Conservation (phyloP, 768 basidiomycete species). For the Pleurotus platypus region DNA sequence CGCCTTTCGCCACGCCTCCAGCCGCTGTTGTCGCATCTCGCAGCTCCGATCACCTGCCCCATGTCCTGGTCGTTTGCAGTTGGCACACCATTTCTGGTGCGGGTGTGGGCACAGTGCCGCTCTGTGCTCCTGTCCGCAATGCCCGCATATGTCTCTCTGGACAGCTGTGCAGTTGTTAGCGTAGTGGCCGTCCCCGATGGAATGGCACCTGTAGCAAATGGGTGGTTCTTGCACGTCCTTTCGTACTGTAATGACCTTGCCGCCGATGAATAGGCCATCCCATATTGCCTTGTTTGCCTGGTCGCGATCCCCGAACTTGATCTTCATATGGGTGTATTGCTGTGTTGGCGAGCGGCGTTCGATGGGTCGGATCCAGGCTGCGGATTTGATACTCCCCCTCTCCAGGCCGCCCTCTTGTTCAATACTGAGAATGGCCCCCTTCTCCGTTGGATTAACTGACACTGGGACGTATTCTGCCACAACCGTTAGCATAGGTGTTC, state of each 20-base stretch:
- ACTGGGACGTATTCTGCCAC: slow-evolving; percentile 21
- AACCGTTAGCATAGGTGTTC: slow-evolving; percentile 4
- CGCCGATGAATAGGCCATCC: slow-evolving; percentile 12
- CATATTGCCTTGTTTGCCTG: slow-evolving; percentile 13
- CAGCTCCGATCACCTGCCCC: slow-evolving; percentile 22
- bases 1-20: slow-evolving; percentile 8
- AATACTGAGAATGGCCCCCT: neutral
- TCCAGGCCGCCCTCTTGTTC: slow-evolving; percentile 15
- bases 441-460: slow-evolving; percentile 8
- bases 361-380: slow-evolving; percentile 23
- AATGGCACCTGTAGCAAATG: slow-evolving; percentile 16
- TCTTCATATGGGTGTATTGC: slow-evolving; percentile 17
- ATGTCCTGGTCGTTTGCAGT: slow-evolving; percentile 23
- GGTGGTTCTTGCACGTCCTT: slow-evolving; percentile 15
- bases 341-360: slow-evolving; percentile 14
- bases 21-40: slow-evolving; percentile 13
- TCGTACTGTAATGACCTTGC: slow-evolving; percentile 8
- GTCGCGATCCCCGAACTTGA: slow-evolving; percentile 13
- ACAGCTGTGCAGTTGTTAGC: slow-evolving; percentile 12
- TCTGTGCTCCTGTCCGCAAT: slow-evolving; percentile 15
- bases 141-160: slow-evolving; percentile 11
- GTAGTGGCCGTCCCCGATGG: slow-evolving; percentile 9
- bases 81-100: slow-evolving; percentile 14
- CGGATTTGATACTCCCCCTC: slow-evolving; percentile 3
- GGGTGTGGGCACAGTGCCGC: slow-evolving; percentile 13